Evolutionary conservation across 2,329 filamentous ascomycete genomes (phyloP), one percentile per base, ranked within the genome.

Genomic region (Elsinoe batatas): DNA sequence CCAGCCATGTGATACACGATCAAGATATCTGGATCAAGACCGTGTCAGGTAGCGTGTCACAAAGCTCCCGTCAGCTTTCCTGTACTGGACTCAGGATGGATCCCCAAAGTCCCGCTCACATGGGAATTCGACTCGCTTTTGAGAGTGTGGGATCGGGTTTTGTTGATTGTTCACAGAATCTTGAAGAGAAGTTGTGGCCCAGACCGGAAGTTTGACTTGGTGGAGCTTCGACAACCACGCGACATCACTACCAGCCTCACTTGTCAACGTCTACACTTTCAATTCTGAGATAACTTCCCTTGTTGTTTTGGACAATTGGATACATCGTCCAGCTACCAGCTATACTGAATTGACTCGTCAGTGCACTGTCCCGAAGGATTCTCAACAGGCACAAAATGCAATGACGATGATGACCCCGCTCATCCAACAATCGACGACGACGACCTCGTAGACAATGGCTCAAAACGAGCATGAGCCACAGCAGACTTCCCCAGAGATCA

Each of bases 351-450:
- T 20, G 30, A 44, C 40, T 22, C 20, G 13, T 18, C 10, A 1
- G 26, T 3, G 10, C 13, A 4, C 15, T 36, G 6, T 35, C 32
- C 12, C 13, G n/a, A 35, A n/a, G 18, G 20, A 12, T 13, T 10
- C 15, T 35, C 3, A 13, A 32, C 6, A n/a, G 15, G 7, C 17
- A 17, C 30, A 5, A 15, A 3, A 36, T 36, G 40, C 53, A 37
- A 55, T 55, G 53, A 55, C 40, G 53, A 42, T 30, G 40, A 46
- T 32, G 53, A 55, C 42, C 53, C 53, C 53, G 32, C 53, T 15
- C 20, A 32, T 13, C 26, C 38, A 26, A 12, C 20, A 20, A 33
- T 15, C 8, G 30, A 20, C 15, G 22, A 54, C 15, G 10, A 40
- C 32, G 15, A 15, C 46, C n/a, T n/a, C 36, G 2, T 22, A 38